phyloP scores from a whole-genome alignment of 2,329 filamentous ascomycete genomes.

The Alternaria consortialis region DNA sequence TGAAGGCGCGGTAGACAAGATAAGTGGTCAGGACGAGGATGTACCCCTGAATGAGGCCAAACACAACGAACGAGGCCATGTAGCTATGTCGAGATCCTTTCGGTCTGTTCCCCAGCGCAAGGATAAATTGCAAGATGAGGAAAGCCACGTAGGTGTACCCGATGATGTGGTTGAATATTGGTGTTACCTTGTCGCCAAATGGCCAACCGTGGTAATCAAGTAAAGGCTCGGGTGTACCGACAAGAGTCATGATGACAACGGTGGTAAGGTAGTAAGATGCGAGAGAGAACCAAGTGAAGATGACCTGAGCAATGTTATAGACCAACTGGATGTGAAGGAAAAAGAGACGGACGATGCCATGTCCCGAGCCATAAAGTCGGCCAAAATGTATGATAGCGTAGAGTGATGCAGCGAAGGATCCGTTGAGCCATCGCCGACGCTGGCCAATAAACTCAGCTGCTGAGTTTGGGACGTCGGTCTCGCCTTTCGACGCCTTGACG shows the following conservation, averaged over 20 bases:
- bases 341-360: conserved; percentile 98
- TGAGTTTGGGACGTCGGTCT: conserved; percentile 97
- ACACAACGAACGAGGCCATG: conserved; percentile 86
- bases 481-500: conserved; percentile 98
- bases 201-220: conserved; percentile 72
- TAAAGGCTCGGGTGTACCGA: conserved; percentile 63
- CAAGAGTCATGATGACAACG: conserved; percentile 97
- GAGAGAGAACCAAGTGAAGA: conserved; percentile 81
- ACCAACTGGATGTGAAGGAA: conserved; percentile 96
- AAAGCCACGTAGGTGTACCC: conserved; percentile 93
- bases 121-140: conserved; percentile 92
- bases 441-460: conserved; percentile 97
- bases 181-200: conserved; percentile 86
- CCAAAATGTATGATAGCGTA: conserved; percentile 99
- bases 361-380: conserved; percentile 97
- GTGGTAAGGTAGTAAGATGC: conserved; percentile 98
- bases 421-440: conserved; percentile 98
- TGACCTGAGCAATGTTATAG: conserved; percentile 89
- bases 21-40: conserved; percentile 88
- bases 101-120: conserved; percentile 93
- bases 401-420: conserved; percentile 95
- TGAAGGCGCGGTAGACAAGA: conserved; percentile 85
- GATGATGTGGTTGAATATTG: conserved; percentile 88
- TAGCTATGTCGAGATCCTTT: conserved; percentile 95
- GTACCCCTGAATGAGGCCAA: conserved; percentile 88